phyloP scores from a whole-genome alignment of 345 rosid species.

The Boechera retrofracta region DNA sequence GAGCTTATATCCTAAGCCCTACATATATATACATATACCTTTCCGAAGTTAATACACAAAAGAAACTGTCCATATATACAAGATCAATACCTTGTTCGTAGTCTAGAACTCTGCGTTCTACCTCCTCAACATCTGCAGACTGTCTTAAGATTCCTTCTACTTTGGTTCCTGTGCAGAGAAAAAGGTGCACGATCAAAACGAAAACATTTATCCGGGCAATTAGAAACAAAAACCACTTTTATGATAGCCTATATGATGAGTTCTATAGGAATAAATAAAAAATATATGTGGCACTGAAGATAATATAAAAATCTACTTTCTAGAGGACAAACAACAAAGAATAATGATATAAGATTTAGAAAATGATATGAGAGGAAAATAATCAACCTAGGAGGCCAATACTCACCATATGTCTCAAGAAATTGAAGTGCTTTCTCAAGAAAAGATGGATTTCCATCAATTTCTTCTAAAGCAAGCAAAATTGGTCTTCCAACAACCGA shows the following conservation, averaged over 20 bases:
- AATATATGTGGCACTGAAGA: neutral
- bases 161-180: conserved; percentile 59
- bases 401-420: conserved; percentile 89
- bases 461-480: conserved; percentile 96
- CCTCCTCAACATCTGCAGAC: conserved; percentile 99
- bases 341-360: neutral
- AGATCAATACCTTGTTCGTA: conserved; percentile 81
- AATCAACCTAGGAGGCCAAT: conserved; percentile 20
- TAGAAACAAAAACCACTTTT: conserved; percentile 2
- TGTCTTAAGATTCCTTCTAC: conserved; percentile 95
- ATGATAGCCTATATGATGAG: conserved; percentile 1
- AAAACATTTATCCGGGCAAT: conserved; percentile 11
- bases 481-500: conserved; percentile 97
- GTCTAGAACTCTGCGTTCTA: conserved; percentile 86
- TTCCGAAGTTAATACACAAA: conserved; percentile 9
- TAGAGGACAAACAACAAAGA: conserved; percentile 13
- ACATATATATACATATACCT: neutral
- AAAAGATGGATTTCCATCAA: conserved; percentile 97
- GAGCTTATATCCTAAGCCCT: neutral
- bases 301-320: neutral
- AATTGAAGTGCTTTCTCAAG: conserved; percentile 97
- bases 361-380: neutral
- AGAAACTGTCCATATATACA: conserved; percentile 24
- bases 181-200: conserved; percentile 40
- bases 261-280: neutral